Conservation (phyloP, 2,329 filamentous ascomycete species). For the Zymoseptoria pseudotritici region DNA sequence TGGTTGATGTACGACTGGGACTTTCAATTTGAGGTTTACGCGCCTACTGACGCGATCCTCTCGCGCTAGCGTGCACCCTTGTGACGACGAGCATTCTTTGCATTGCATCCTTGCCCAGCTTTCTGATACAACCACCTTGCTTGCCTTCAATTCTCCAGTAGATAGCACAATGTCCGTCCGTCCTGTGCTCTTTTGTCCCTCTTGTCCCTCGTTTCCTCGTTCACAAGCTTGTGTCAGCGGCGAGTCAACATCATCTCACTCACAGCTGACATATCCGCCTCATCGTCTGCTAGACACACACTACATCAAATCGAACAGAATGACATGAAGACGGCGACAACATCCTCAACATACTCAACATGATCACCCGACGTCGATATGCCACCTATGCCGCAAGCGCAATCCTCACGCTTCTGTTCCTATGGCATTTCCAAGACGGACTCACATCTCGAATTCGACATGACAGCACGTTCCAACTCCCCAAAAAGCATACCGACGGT, state of each 20-base stretch:
- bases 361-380: slow-evolving; percentile 35
- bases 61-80: neutral
- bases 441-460: slow-evolving; percentile 12
- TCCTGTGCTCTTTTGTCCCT: neutral
- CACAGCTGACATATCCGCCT: neutral
- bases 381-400: slow-evolving; percentile 30
- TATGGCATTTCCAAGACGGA: slow-evolving; percentile 30
- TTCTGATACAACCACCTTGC: neutral
- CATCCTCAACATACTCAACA: slow-evolving; percentile 11
- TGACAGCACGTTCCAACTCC: slow-evolving; percentile 10
- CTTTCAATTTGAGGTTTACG: neutral
- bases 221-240: neutral
- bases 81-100: neutral
- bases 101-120: neutral
- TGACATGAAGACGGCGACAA: neutral
- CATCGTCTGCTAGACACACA: too few species aligned
- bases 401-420: slow-evolving; percentile 29
- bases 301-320: neutral
- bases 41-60: too few species aligned
- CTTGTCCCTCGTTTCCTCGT: neutral
- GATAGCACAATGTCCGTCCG: neutral
- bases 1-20: neutral
- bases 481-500: slow-evolving; percentile 11
- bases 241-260: neutral
- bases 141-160: neutral